phyloP scores from a whole-genome alignment of 73 alveolate species.

The Symbiodinium natans region DNA sequence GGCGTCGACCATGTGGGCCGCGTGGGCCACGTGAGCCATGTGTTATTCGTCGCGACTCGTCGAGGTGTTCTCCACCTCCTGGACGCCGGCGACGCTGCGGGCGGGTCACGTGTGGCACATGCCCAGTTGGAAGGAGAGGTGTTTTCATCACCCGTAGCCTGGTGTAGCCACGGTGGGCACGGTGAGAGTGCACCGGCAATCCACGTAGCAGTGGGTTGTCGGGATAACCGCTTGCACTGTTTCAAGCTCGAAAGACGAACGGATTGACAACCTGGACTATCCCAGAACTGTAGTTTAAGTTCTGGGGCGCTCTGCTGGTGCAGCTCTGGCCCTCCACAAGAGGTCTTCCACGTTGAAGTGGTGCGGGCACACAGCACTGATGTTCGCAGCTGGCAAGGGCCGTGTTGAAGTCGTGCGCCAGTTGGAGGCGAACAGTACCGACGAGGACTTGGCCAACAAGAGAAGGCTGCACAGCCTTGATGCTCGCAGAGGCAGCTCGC shows the following conservation, averaged over 20 bases:
- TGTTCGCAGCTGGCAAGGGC: too few species aligned
- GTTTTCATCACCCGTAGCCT: conserved; percentile 66
- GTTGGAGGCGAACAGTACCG: too few species aligned
- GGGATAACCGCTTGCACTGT: conserved; percentile 44
- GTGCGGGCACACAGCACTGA: too few species aligned
- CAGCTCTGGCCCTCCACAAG: too few species aligned
- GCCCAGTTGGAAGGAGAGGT: conserved; percentile 35
- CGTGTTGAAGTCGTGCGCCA: too few species aligned
- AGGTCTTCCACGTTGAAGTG: too few species aligned
- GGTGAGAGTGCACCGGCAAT: neutral
- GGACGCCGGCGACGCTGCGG: neutral
- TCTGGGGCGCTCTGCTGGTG: too few species aligned
- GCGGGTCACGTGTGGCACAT: neutral
- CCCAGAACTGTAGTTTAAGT: too few species aligned
- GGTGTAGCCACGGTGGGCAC: conserved; percentile 29
- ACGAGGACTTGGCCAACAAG: too few species aligned
- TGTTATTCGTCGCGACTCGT: neutral
- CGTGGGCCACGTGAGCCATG: neutral
- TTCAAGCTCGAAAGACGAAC: neutral
- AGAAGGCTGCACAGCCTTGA: too few species aligned
- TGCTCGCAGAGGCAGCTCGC: too few species aligned
- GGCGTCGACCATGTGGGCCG: neutral
- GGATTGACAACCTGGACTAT: too few species aligned
- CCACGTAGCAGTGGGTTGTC: neutral
- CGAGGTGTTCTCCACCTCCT: neutral